Base-by-base conservation (phyloP, 805 yeast species). In the Nakazawaea ambrosiae region DNA sequence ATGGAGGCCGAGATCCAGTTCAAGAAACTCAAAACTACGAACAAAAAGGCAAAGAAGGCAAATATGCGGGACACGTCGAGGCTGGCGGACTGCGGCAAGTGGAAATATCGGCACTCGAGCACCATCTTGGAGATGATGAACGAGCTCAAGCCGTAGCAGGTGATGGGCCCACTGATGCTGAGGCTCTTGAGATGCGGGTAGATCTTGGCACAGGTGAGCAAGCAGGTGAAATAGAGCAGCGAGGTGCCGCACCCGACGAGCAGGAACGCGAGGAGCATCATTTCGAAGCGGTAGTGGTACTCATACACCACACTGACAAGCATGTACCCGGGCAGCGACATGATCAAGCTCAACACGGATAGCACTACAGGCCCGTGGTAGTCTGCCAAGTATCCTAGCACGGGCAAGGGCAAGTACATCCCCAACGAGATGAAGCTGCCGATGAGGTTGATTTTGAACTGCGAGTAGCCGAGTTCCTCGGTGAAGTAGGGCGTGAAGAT, bases 111-210 rank as follows among this genome's bases (percentile, higher is more conserved):
- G 18, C 68, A 52, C 10, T 22, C 18, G 42, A 67, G 72, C 53
- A 74, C 57, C 31, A 74, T 52, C 53, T 78, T 88, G 0, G 95
- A 71, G 3, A 84, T 81, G 33, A 89, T 57, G 39, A 92, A 63
- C 2, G 95, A 74, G 4, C 95, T 81, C 22, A 87, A 51, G 1
- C 97, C 98, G 56, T 82, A 89, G 45, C 81, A 81, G 1, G 95
- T 75, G 2, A 90, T 89, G 0, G 98, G 98, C 31, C 83, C 70
- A 37, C 94, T 81, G 31, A 90, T 86, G 23, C 95, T 83, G 39
- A 90, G 58, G 2, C 95, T 81, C 42, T 86, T 84, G 33, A 69
- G 67, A 27, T 74, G 64, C 0, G 95, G 94, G 51, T 77, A 84
- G n/a, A 88, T 72, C 49, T 83, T 78, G 2, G 96, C 94, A 60